Conservation (phyloP, 1,284 basidiomycete species). For the Ustilago hordei region DNA sequence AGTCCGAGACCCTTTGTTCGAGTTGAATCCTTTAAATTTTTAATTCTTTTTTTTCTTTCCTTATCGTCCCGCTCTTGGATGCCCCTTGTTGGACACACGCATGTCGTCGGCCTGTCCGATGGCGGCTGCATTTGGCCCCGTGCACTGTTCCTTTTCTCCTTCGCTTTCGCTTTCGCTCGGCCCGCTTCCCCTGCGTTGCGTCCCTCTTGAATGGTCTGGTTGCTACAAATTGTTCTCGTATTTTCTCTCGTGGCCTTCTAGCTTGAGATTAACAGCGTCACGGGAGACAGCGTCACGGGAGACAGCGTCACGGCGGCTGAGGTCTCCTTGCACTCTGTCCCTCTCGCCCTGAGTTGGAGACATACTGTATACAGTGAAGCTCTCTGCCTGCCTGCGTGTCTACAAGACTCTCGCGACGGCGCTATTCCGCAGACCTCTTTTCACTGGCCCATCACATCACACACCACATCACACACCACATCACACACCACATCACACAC, state of each 20-base stretch:
- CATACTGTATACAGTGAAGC: too few relatives aligned
- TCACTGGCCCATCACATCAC: slow-evolving; percentile 31
- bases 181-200: neutral
- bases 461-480: neutral
- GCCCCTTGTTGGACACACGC: slow-evolving; percentile 5
- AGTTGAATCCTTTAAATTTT: neutral
- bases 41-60: neutral
- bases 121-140: slow-evolving; percentile 15
- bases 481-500: slow-evolving; percentile 24
- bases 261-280: neutral
- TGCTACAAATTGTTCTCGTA: neutral
- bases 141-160: neutral
- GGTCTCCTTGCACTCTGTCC: neutral
- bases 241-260: slow-evolving; percentile 11
- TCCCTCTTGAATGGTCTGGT: neutral
- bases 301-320: neutral
- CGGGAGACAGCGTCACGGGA: neutral
- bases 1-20: slow-evolving; percentile 1
- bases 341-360: too few relatives aligned
- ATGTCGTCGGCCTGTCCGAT: slow-evolving; percentile 9
- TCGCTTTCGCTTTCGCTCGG: neutral
- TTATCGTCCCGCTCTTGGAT: slow-evolving; percentile 1
- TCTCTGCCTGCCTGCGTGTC: too few relatives aligned
- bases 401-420: neutral
- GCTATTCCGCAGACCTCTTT: slow-evolving; percentile 19